Conservation (phyloP, 2,329 filamentous ascomycete genomes). For the Kalaharituber pfeilii region DNA sequence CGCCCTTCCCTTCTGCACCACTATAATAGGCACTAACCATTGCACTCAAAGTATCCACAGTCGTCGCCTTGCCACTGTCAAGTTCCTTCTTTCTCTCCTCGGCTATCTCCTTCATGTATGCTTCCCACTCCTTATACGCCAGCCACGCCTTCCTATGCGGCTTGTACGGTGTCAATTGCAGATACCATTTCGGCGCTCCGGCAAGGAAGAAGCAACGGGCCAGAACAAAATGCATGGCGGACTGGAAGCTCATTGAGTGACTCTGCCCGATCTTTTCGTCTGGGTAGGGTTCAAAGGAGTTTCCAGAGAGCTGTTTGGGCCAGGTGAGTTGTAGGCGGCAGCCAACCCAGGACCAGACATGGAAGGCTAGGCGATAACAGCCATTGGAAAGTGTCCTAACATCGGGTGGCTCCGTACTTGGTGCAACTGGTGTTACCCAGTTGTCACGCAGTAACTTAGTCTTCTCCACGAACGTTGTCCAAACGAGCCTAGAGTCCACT, state of each 20-base stretch:
- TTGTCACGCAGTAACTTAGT: neutral
- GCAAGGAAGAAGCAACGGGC: conserved; percentile 47
- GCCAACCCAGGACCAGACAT: conserved; percentile 19
- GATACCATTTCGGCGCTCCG: neutral
- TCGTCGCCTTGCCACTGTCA: neutral
- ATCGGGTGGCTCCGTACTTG: neutral
- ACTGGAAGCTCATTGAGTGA: conserved; percentile 47
- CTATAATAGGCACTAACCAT: conserved; percentile 33
- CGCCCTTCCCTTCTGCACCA: conserved; percentile 4
- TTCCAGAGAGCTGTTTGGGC: conserved; percentile 29
- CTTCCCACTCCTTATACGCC: neutral
- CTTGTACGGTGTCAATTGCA: neutral
- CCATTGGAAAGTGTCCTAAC: neutral
- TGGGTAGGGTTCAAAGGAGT: neutral
- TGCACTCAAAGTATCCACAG: conserved; percentile 37
- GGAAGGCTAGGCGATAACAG: conserved; percentile 11
- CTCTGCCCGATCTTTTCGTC: conserved; percentile 27
- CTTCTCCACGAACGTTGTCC: neutral
- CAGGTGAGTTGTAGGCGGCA: conserved; percentile 35
- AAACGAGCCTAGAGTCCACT: neutral
- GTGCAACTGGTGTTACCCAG: neutral
- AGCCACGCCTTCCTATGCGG: neutral
- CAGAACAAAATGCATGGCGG: conserved; percentile 43
- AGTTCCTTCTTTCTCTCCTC: neutral
- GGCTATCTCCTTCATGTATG: neutral